Evolutionary conservation across 305 asterid species (phyloP).

Genomic region (Fraxinus sp.): DNA sequence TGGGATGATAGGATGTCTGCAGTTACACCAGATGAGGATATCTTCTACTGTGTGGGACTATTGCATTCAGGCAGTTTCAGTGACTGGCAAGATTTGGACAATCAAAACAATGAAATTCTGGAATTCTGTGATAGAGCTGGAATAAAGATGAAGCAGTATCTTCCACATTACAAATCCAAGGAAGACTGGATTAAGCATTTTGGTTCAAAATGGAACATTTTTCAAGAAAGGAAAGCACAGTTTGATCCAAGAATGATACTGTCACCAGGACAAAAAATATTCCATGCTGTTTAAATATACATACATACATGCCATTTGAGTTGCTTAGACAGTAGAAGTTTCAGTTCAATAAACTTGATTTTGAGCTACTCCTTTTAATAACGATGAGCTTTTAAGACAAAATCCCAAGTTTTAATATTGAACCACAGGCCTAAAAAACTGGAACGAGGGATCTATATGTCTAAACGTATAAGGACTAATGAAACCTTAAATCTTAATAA

Average conservation of each 20-base stretch:
- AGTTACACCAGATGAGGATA: constrained; percentile 55
- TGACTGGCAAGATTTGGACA: constrained; percentile 34
- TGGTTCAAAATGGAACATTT: constrained; percentile 57
- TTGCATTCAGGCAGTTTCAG: constrained; percentile 31
- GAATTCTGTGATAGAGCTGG: constrained; percentile 34
- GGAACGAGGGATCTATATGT: neutral
- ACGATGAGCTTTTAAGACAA: neutral
- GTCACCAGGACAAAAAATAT: constrained; percentile 70
- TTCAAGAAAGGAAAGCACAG: constrained; percentile 40
- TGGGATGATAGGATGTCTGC: constrained; percentile 72
- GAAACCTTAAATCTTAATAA: too few relatives aligned
- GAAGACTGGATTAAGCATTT: constrained; percentile 58
- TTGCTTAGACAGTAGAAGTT: neutral
- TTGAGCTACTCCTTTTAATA: too few relatives aligned
- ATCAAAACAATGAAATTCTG: constrained; percentile 42
- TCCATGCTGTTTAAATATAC: constrained; percentile 24
- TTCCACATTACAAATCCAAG: constrained; percentile 38
- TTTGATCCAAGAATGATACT: constrained; percentile 62
- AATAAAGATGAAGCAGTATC: constrained; percentile 58
- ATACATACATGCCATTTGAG: neutral
- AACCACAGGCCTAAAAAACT: too few relatives aligned
- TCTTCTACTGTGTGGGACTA: constrained; percentile 50
- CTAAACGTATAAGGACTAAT: too few relatives aligned
- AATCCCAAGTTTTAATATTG: too few relatives aligned
- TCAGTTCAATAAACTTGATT: neutral